These are phyloP conservation scores for Aegilops longissima DNA, from an alignment of 176 grass and related monocot genomes.

Conservation along the genomic window DNA sequence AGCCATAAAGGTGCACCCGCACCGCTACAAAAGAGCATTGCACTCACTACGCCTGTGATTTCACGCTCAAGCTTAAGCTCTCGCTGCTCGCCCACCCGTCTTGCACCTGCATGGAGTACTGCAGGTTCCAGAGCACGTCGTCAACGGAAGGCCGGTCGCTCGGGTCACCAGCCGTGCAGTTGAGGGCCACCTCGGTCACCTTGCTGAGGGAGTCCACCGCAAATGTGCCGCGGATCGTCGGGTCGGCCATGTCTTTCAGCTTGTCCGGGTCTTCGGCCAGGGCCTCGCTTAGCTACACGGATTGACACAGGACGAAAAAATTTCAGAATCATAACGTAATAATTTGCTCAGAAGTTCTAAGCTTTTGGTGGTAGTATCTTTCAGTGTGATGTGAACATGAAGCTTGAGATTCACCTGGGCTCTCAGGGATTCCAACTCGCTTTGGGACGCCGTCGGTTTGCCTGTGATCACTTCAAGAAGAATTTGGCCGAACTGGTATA, in stretches of 20 bases:
- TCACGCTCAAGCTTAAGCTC: slow-evolving; percentile 55
- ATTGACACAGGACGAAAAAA: neutral
- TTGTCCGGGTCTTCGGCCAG: slow-evolving; percentile 48
- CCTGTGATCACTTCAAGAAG: slow-evolving; percentile 91
- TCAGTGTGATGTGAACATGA: neutral
- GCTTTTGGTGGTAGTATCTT: neutral
- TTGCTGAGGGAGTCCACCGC: slow-evolving; percentile 67
- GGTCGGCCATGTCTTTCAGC: slow-evolving; percentile 62
- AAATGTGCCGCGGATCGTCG: slow-evolving; percentile 53
- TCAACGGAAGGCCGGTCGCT: slow-evolving; percentile 65
- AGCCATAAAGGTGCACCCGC: neutral
- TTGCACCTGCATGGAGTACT: slow-evolving; percentile 91
- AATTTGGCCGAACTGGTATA: slow-evolving; percentile 85
- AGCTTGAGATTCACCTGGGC: slow-evolving; percentile 46
- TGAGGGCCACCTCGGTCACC: slow-evolving; percentile 59
- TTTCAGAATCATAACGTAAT: neutral
- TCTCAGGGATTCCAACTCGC: slow-evolving; percentile 58
- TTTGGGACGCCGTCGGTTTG: slow-evolving; percentile 48
- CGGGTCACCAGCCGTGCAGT: slow-evolving; percentile 47
- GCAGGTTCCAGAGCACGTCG: slow-evolving; percentile 86
- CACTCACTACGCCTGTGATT: slow-evolving; percentile 12
- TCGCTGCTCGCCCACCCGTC: slow-evolving; percentile 91
- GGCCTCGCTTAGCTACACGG: slow-evolving; percentile 45
- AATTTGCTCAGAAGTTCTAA: neutral
- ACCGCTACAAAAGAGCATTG: neutral